Percentiles rank a stretch among this genome's conserved stretches.
phyloP scores from a whole-genome alignment of 495 filamentous ascomycete genomes.

The Lepraria neglecta region DNA sequence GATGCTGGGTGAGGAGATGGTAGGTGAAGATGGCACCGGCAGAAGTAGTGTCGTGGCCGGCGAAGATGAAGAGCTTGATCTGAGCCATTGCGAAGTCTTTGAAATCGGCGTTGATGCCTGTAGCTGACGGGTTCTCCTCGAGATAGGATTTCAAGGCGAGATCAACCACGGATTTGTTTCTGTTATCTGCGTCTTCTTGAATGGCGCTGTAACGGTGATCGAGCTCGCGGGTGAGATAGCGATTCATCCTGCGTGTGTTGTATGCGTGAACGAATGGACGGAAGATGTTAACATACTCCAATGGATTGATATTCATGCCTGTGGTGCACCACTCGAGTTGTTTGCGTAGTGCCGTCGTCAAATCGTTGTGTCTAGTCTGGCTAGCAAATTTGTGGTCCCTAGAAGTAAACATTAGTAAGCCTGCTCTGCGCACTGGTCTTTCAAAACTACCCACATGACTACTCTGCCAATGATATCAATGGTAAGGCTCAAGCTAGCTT shows the following conservation, averaged over 20 bases:
- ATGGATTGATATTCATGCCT: constrained; percentile 27
- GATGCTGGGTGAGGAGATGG: constrained; percentile 44
- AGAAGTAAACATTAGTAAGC: too few species aligned
- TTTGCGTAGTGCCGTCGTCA: constrained; percentile 24
- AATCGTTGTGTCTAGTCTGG: constrained; percentile 2
- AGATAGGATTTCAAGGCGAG: constrained; percentile 34
- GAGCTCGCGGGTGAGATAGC: too few species aligned
- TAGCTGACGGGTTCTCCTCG: constrained; percentile 30
- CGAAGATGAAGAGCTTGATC: constrained; percentile 32
- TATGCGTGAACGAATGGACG: constrained; percentile 28
- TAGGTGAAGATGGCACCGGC: constrained; percentile 31
- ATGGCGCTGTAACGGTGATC: constrained; percentile 20
- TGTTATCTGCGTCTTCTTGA: constrained; percentile 2
- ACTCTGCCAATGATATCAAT: constrained; percentile 29
- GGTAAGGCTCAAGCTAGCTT: background rate
- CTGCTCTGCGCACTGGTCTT: constrained; percentile 27
- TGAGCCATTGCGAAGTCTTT: constrained; percentile 24
- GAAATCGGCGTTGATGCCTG: constrained; percentile 17
- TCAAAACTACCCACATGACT: constrained; percentile 21
- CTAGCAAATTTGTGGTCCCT: too few species aligned
- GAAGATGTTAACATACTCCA: constrained; percentile 20
- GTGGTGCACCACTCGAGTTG: constrained; percentile 29
- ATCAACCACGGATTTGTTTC: constrained; percentile 33
- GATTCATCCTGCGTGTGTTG: too few species aligned
- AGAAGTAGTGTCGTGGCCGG: constrained; percentile 35